Base-by-base conservation (phyloP, 2,329 filamentous ascomycete genomes). In the Penicillium crustosum region DNA sequence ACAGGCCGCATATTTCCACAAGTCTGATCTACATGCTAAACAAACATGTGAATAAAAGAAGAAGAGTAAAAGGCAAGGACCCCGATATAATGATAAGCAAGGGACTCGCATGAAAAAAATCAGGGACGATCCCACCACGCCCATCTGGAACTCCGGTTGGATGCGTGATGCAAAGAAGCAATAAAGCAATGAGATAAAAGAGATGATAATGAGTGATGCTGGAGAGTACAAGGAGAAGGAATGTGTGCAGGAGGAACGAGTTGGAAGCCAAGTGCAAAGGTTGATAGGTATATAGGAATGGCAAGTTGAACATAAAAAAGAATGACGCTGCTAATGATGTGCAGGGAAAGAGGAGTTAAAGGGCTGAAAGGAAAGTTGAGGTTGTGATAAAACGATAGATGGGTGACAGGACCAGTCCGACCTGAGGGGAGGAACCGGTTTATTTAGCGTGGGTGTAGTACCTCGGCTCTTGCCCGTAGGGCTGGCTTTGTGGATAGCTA, bases 401-500 rank as follows among this genome's bases (percentile, higher is more conserved):
- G 27, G n/a, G 15, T 17, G 31, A 35, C 13, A 17, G 27, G 10
- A n/a, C n/a, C 17, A 38, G 17, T n/a, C 19, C 12, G 17, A 10
- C 36, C 21, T 9, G 4, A 36, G 45, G 31, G 9, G 12, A 36
- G 35, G 43, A 27, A 8, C 35, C 15, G 3, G 38, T 25, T 25
- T 42, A 57, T 21, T 66, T 65, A 35, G 63, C 60, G 39, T 66
- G 66, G 36, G 61, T 55, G 42, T 66, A 67, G 45, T 69, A 68
- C 29, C 62, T 60, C 17, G 66, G 60, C n/a, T 68, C 66, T 36
- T 71, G 72, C 23, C 63, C 54, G 45, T 66, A 67, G 47, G 62
- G 55, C 27, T 70, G 71, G 58, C 53, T 69, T 52, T 66, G 65
- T 27, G 69, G 68, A 58, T 74, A 68, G 15, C 52, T 56, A 7